Conservation (phyloP, 2,329 filamentous ascomycete species). For the Pseudomassariella vexata region DNA sequence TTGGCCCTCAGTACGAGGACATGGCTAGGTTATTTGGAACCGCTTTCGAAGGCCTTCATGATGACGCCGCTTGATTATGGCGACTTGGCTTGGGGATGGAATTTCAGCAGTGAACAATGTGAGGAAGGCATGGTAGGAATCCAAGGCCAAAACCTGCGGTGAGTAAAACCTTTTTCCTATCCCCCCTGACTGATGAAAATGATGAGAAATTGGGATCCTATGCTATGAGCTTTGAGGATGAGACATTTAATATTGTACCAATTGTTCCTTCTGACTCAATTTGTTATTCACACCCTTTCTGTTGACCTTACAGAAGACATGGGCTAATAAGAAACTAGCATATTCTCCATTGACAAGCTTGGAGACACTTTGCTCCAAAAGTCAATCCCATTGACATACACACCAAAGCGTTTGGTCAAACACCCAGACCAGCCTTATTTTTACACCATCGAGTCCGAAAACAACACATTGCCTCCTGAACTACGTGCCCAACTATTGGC, state of each 20-base stretch:
- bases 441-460: conserved; percentile 91
- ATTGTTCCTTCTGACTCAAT: conserved; percentile 93
- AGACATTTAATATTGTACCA: conserved; percentile 58
- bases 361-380: conserved; percentile 83
- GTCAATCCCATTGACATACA: conserved; percentile 81
- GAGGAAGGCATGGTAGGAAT: conserved; percentile 92
- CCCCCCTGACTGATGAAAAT: conserved; percentile 33
- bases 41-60: conserved; percentile 80
- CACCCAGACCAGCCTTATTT: conserved; percentile 86
- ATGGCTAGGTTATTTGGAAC: conserved; percentile 94
- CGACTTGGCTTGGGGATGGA: conserved; percentile 88
- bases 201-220: conserved; percentile 63
- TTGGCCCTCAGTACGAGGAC: conserved; percentile 86
- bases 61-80: conserved; percentile 88
- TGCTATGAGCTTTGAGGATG: conserved; percentile 50
- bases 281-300: not conserved
- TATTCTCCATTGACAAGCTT: conserved; percentile 85
- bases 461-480: conserved; percentile 80
- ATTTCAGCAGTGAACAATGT: conserved; percentile 92
- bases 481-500: conserved; percentile 69
- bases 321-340: conserved; percentile 47
- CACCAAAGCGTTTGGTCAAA: conserved; percentile 78
- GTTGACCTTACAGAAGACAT: conserved; percentile 1
- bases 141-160: conserved; percentile 83
- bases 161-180: conserved; percentile 31